Percentiles rank a stretch among this genome's conserved stretches.
Evolutionary conservation across 768 basidiomycete species (phyloP).

Genomic region (Kwoniella pini): DNA sequence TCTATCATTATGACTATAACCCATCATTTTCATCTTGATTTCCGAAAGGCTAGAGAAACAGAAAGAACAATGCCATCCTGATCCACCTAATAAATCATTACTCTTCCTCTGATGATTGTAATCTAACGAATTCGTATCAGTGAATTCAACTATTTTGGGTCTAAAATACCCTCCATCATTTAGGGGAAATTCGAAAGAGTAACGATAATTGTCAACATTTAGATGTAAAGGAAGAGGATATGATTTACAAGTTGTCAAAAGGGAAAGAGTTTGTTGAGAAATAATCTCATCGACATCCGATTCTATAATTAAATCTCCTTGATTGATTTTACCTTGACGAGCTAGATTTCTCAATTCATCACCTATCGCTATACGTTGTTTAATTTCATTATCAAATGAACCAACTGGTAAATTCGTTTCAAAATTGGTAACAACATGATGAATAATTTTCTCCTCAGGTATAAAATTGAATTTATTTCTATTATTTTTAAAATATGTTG

Average conservation of each 20-base stretch:
- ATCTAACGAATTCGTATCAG: background rate
- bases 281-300: constrained; percentile 35
- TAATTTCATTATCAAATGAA: constrained; percentile 30
- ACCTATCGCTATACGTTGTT: constrained; percentile 12
- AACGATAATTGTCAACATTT: constrained; percentile 33
- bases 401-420: constrained; percentile 13
- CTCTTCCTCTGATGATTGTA: constrained; percentile 24
- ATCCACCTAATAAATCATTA: constrained; percentile 21
- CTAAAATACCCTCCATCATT: constrained; percentile 26
- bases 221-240: constrained; percentile 25
- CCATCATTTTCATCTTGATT: constrained; percentile 36
- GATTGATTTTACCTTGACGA: background rate
- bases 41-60: constrained; percentile 33
- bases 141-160: constrained; percentile 16
- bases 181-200: constrained; percentile 26
- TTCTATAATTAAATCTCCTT: constrained; percentile 23
- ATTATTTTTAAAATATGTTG: constrained; percentile 25
- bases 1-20: constrained; percentile 42
- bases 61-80: constrained; percentile 41
- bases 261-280: constrained; percentile 22
- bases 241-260: constrained; percentile 21
- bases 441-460: constrained; percentile 14
- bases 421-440: constrained; percentile 17
- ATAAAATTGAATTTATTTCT: constrained; percentile 22
- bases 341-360: constrained; percentile 7